Percentiles rank a stretch among this genome's conserved stretches.
phyloP scores from a whole-genome alignment of 2,329 filamentous ascomycete genomes.

The Leptographium procerum region DNA sequence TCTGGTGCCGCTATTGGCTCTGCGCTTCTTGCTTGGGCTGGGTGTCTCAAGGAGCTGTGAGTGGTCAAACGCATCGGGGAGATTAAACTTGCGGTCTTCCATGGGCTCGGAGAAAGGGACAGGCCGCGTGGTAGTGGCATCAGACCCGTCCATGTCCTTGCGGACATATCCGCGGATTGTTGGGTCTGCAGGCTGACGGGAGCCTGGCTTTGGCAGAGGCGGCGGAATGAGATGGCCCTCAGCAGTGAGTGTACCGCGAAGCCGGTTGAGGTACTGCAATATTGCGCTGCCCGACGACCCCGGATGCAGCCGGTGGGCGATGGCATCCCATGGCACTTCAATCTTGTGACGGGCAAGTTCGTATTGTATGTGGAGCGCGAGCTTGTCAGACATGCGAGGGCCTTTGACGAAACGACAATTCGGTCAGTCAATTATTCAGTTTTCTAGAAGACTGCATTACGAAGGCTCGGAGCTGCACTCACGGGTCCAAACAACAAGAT shows the following conservation, averaged over 20 bases:
- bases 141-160: slow-evolving; percentile 12
- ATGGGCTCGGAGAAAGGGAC: slow-evolving; percentile 22
- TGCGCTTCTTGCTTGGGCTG: background rate
- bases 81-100: slow-evolving; percentile 21
- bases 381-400: slow-evolving; percentile 34
- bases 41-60: background rate
- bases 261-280: slow-evolving; percentile 24
- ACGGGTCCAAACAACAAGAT: slow-evolving; percentile 32
- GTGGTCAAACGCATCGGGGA: slow-evolving; percentile 13
- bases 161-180: slow-evolving; percentile 24
- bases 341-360: slow-evolving; percentile 23
- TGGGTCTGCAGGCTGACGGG: slow-evolving; percentile 12
- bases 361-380: slow-evolving; percentile 28
- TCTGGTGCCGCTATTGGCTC: background rate
- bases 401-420: slow-evolving; percentile 20
- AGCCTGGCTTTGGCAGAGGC: slow-evolving; percentile 16
- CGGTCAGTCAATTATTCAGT: background rate
- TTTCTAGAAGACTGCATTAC: background rate
- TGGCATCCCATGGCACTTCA: slow-evolving; percentile 26
- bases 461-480: slow-evolving; percentile 14
- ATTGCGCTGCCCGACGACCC: slow-evolving; percentile 28
- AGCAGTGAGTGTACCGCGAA: slow-evolving; percentile 22
- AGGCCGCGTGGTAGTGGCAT: slow-evolving; percentile 16
- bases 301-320: slow-evolving; percentile 29
- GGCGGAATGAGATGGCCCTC: slow-evolving; percentile 33